Evolutionary conservation across 108 stramenopile species (phyloP).

Genomic region (Cyclotella baltica): DNA sequence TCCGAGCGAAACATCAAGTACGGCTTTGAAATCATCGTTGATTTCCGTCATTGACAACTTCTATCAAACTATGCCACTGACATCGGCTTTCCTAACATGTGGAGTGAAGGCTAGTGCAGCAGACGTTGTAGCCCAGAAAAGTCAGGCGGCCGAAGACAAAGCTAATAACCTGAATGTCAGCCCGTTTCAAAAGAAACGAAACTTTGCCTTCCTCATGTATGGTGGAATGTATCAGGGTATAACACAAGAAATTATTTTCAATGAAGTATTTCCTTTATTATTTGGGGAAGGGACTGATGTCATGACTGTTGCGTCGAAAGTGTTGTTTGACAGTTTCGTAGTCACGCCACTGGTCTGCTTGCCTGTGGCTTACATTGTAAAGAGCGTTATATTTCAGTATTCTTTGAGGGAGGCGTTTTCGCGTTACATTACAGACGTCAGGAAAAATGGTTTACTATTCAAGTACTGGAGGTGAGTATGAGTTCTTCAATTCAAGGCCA

Average conservation of each 20-base stretch:
- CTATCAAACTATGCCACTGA: conserved; percentile 56
- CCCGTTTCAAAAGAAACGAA: conserved; percentile 27
- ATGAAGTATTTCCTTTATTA: conserved; percentile 56
- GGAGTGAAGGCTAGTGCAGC: conserved; percentile 39
- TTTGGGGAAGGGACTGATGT: conserved; percentile 57
- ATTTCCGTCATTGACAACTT: conserved; percentile 48
- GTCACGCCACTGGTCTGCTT: conserved; percentile 57
- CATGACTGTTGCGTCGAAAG: conserved; percentile 52
- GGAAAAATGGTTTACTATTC: conserved; percentile 55
- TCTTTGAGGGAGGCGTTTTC: conserved; percentile 37
- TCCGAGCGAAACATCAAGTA: conserved; percentile 2
- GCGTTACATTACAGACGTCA: conserved; percentile 51
- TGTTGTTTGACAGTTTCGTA: conserved; percentile 58
- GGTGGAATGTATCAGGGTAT: conserved; percentile 74
- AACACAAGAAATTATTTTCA: conserved; percentile 65
- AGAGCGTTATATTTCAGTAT: conserved; percentile 55
- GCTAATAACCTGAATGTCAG: not conserved
- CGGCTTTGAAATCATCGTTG: not conserved
- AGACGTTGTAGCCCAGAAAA: conserved; percentile 23
- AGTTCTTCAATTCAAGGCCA: not conserved
- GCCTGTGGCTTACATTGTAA: conserved; percentile 69
- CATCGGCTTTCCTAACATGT: conserved; percentile 61
- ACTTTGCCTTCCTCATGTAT: conserved; percentile 65
- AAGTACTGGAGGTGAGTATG: conserved; percentile 53
- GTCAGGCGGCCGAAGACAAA: not conserved